Base-by-base conservation (phyloP, 2,329 filamentous ascomycete genomes). In the Botrytis pseudocinerea region DNA sequence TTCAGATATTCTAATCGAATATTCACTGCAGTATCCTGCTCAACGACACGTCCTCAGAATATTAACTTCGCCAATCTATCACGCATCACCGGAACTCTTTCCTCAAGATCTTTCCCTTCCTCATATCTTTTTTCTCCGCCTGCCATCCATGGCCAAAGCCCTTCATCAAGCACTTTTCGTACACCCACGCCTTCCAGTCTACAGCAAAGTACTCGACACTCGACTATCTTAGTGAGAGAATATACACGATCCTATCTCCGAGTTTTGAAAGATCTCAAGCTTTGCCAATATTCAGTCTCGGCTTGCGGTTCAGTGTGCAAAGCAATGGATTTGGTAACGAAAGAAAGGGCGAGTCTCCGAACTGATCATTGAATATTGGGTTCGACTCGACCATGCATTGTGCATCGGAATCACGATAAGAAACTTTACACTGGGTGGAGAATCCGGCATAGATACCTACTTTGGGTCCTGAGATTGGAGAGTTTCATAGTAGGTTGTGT, bases 181-280 rank as follows among this genome's bases (percentile, higher is more conserved):
- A 16, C 5, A 28, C 16, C n/a, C 12, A 28, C 14, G 16, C 51
- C 5, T 7, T 16, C 1, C 14, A 1, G 4, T 54, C 48, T 54
- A 6, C 48, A 54, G 1, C 12, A n/a, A n/a, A 16, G 2, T n/a
- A 54, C 48, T 54, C 48, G 14, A 10, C 14, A 28, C 16, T 5
- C 14, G 1, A 8, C 28, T 8, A 16, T 28, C 2, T 28, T 14
- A 2, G n/a, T 8, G 12, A 54, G 5, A 28, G 0, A 2, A 0
- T 28, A 28, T 16, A 16, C n/a, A 18, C n/a, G n/a, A 16, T 54
- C 12, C 6, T 8, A 2, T 28, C 3, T 14, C 22, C n/a, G 1
- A 54, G 6, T 28, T 28, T 54, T 2, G 28, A 16, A 6, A 5
- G 14, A 28, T 18, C 28, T 8, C 2, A 18, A 16, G 3, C 25